Evolutionary conservation across 148 eudicot genomes (phyloP).

Genomic region (Gaultheria prostrata): DNA sequence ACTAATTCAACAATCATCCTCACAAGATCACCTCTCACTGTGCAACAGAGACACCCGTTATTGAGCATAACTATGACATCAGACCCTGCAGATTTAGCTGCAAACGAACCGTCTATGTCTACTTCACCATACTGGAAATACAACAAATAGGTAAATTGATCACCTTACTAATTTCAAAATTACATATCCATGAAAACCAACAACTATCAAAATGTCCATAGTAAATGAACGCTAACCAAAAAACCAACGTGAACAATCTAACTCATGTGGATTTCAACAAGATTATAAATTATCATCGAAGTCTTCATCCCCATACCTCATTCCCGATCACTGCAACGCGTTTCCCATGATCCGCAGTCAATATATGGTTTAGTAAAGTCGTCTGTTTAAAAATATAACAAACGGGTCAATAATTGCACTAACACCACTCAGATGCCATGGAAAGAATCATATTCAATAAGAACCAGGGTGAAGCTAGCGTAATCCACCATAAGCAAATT

Average conservation of each 20-base stretch:
- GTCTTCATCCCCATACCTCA: conserved; percentile 51
- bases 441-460: not conserved
- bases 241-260: no score
- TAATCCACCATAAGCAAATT: not conserved
- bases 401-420: not conserved
- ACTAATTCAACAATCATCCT: conserved; percentile 91
- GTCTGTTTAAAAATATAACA: conserved; percentile 58
- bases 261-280: not conserved
- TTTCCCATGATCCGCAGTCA: conserved; percentile 89
- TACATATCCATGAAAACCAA: not conserved
- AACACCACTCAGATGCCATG: not conserved
- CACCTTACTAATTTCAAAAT: not conserved
- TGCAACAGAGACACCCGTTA: conserved; percentile 96
- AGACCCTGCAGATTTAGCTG: conserved; percentile 79
- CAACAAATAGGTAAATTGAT: conserved; percentile 10
- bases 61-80: conserved; percentile 98
- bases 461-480: not conserved
- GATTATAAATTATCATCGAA: not conserved
- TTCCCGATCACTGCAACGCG: conserved; percentile 94
- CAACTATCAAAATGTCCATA: not conserved
- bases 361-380: conserved; percentile 75
- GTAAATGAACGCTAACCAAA: no score
- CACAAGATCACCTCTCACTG: conserved; percentile 98
- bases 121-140: conserved; percentile 87
- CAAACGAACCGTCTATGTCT: conserved; percentile 96